Percentiles rank a stretch among this genome's conserved stretches.
These are phyloP conservation scores for Nothopassalora personata DNA, from an alignment of 2,329 filamentous ascomycete species.

Conservation along the genomic window DNA sequence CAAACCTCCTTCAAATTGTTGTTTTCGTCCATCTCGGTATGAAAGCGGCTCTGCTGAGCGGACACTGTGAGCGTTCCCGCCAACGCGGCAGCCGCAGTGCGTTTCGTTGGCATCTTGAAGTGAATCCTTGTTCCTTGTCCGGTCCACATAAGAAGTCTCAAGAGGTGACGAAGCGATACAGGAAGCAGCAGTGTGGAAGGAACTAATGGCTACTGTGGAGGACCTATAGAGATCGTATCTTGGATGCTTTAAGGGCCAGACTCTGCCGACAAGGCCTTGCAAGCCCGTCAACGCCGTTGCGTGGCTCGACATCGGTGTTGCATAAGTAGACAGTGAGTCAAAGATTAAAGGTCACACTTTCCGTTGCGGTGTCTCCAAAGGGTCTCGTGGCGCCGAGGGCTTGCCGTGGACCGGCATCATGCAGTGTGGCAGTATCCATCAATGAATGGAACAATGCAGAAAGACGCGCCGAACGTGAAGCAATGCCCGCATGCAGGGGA, in stretches of 20 bases:
- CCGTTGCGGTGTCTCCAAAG: not conserved
- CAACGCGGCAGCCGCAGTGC: not conserved
- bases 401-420: not conserved
- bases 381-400: not conserved
- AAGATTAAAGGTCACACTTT: not conserved
- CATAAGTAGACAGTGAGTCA: not conserved
- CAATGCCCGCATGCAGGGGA: not conserved
- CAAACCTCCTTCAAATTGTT: conserved; percentile 21
- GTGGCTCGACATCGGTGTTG: not conserved
- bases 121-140: not conserved
- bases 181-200: not conserved
- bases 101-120: conserved; percentile 7
- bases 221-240: not conserved
- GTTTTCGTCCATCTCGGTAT: conserved; percentile 21
- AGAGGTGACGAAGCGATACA: not conserved
- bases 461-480: not conserved
- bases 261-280: not conserved
- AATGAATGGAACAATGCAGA: not conserved
- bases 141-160: not conserved
- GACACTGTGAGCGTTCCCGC: conserved; percentile 15
- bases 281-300: not conserved
- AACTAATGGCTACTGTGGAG: not conserved
- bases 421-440: not conserved
- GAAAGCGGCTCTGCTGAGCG: conserved; percentile 22
- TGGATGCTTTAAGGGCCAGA: not conserved